Evolutionary conservation across 805 yeast species (phyloP), one percentile per base, ranked within the genome.

Genomic region (Wickerhamiella dianesei): DNA sequence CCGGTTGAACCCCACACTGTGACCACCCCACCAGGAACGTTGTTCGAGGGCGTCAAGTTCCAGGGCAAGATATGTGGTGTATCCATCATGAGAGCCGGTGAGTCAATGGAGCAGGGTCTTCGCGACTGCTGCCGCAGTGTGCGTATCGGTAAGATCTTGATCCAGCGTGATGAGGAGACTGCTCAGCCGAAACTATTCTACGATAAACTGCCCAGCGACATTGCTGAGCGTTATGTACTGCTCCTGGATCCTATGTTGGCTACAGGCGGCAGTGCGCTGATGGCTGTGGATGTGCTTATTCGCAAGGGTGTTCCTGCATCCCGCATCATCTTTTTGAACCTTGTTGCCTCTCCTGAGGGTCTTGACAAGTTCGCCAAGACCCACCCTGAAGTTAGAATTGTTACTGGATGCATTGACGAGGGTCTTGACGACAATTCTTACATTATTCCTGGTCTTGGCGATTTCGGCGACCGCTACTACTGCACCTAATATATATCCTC

Each of bases 91-190:
- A 76, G 99, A 63, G 99, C 99, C 3, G 99, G 99, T 55, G 99
- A 92, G 66, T 82, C 94, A 40, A 92, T 92, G 99, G 99, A 92
- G 66, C 94, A 86, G 72, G 98, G 97, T 32, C 71, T 92, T 53
- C 78, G 99, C 64, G 97, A 89, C 64, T 89, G 98, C 66, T 87
- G 97, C 64, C 76, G 98, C 54, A 82, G 94, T 9, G 98, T 92
- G 36, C 75, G 97, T 61, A 83, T 92, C 50, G 99, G 99, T 46
- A 92, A 92, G 71, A 89, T 92, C 56, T 72, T 92, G 61, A 92
- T 92, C 57, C 99, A 92, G 70, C 77, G 99, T 66, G 96, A 92
- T 61, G 99, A 92, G 67, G 98, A 92, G 67, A 92, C 97, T 21
- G 95, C 96, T 2, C 65, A 74, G 56, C 96, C 98, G 40, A 84